phyloP scores from a whole-genome alignment of 2,329 filamentous ascomycete genomes.

The Hyphodiscus sp. region DNA sequence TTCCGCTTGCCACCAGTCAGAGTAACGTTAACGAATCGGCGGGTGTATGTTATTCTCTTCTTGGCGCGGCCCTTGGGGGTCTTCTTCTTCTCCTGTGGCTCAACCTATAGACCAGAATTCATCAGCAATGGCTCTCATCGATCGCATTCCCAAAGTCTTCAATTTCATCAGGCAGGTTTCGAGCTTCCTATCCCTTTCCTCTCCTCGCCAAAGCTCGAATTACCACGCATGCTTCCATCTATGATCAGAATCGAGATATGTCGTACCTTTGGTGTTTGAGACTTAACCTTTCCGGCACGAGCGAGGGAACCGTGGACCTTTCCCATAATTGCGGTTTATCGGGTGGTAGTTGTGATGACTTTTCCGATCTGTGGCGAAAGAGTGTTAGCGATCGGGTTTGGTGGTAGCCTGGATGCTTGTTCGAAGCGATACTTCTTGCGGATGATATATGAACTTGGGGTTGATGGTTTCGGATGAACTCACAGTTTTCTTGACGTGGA shows the following conservation, averaged over 20 bases:
- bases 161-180: not conserved
- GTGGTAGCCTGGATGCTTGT: not conserved
- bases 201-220: not conserved
- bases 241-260: constrained; percentile 16
- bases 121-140: constrained; percentile 19
- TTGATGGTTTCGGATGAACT: constrained; percentile 2
- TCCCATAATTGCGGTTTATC: constrained; percentile 62
- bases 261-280: constrained; percentile 84
- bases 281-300: constrained; percentile 98
- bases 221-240: constrained; percentile 1
- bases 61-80: constrained; percentile 92
- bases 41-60: constrained; percentile 94
- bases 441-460: not conserved
- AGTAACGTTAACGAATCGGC: constrained; percentile 97
- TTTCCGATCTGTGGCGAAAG: constrained; percentile 26
- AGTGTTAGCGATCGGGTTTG: not conserved
- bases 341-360: constrained; percentile 16
- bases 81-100: constrained; percentile 94
- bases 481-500: constrained; percentile 13
- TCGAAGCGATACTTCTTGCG: not conserved
- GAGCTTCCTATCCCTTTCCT: not conserved
- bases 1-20: constrained; percentile 98
- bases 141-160: not conserved
- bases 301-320: constrained; percentile 93
- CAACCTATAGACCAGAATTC: constrained; percentile 52